Evolutionary conservation across 768 basidiomycete genomes (phyloP).

Genomic region (Suillus fuscotomentosus): DNA sequence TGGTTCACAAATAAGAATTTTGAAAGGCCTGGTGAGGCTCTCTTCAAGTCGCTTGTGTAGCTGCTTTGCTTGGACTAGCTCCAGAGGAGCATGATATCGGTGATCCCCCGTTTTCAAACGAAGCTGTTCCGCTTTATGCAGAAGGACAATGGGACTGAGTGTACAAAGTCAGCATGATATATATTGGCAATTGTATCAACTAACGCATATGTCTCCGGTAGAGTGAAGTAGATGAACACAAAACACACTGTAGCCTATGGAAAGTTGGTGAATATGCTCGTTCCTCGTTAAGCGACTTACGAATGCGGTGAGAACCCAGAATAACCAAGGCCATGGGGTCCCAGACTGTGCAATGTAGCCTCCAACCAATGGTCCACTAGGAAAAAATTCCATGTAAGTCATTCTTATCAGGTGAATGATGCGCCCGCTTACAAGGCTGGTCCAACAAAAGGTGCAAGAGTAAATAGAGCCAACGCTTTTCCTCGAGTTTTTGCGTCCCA

Average conservation of each 20-base stretch:
- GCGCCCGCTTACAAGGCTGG: background rate
- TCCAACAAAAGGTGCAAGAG: background rate
- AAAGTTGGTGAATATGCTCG: background rate
- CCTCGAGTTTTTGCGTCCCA: background rate
- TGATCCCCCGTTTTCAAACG: background rate
- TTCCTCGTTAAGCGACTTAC: background rate
- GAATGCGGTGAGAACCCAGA: background rate
- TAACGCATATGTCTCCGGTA: background rate
- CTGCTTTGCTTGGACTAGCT: background rate
- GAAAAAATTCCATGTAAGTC: background rate
- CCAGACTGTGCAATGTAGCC: background rate
- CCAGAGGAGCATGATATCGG: background rate
- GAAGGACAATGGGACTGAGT: background rate
- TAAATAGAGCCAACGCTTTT: background rate
- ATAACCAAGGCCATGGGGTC: background rate
- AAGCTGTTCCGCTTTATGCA: background rate
- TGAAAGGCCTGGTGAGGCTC: background rate
- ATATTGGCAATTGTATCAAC: background rate
- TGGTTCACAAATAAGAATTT: background rate
- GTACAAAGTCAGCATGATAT: background rate
- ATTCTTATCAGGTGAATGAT: background rate
- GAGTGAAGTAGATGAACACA: background rate
- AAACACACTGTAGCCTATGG: background rate
- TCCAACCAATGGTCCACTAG: background rate
- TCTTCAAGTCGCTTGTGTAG: background rate